Base-by-base conservation (phyloP, 352 stramenopile species). In the Phytophthora europaea region DNA sequence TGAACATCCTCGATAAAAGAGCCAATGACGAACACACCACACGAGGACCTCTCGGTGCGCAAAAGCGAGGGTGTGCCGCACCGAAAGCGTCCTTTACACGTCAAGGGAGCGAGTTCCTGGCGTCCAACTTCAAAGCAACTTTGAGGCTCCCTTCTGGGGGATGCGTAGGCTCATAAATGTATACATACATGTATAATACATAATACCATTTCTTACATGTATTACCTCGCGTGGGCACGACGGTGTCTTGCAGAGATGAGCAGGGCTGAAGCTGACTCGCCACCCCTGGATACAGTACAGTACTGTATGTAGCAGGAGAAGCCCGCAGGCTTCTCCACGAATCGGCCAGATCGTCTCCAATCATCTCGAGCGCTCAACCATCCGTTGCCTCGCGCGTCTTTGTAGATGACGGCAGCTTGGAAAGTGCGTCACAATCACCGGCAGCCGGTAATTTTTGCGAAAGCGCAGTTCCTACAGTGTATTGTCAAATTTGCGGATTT, bases 1-100 rank as follows among this genome's bases (percentile, higher is more conserved):
- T 73, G 50, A 38, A 58, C 45, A 47, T 47, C 18, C 31, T 53
- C 36, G 62, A 61, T 52, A 76, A 72, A 76, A 76, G 51, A 23
- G 56, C 51, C 70, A 34, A 58, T 70, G 57, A 76, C 70, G 58
- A 76, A 76, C 65, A 45, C 10, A 61, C 69, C 57, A 64, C 43
- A 22, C 23, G 23, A 38, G 52, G 23, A 31, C 20, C 36, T 73
- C 69, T 77, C 70, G 70, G 70, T 77, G 70, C 12, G 54, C 43
- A 51, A 51, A 51, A 51, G 16, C 43, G 43, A 51, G 13, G 50
- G 22, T 36, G 55, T 43, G 36, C n/a, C 65, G 20, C 65, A 70
- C 70, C 70, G 70, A 77, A 77, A 77, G 65, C 45, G 61, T 71
- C 61, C 33, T 51, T 18, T 51, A 50, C 43, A 5, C 43, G 36